Evolutionary conservation across 805 yeast species (phyloP), one percentile per base, ranked within the genome.

Genomic region (Lachancea quebecensis): DNA sequence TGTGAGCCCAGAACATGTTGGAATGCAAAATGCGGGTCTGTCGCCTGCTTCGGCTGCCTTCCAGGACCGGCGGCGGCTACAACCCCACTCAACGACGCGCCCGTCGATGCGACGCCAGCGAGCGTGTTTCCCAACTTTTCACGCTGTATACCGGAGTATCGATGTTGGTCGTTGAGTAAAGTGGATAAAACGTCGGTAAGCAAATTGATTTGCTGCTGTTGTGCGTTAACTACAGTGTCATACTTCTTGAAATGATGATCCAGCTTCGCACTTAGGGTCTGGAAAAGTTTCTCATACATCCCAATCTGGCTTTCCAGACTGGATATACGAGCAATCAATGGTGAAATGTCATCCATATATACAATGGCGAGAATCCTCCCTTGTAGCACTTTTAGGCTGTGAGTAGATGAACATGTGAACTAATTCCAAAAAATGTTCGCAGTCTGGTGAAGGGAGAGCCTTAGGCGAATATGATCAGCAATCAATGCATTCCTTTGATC

Each of bases 181-280:
- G 59, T 54, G 10, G 55, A 51, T 14, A 62, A 35, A 16, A 56
- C 53, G 7, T 56, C 52, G 38, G 53, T 57, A 38, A 62, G 46
- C n/a, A 58, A 60, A 17, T 44, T 49, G 11, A 62, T 60, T 44
- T 59, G 65, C 38, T 59, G 62, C 44, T 60, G 65, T 43, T 62
- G 67, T 2, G 62, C 50, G n/a, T 50, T 44, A 4, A 62, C 50
- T 12, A 60, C 47, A 42, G 50, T 47, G 41, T 62, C 65, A 41
- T 62, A 62, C 40, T 56, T 58, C 36, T 62, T 57, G 49, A 61
- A 62, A 47, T 60, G 61, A 27, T 57, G 60, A 39, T 62, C 67
- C 41, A 62, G 42, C 25, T 57, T 55, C 8, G 56, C 52, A 39
- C 65, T 59, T 27, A 62, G 47, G 30, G 60, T 55, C 44, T 61